Conservation (phyloP, 176 grass and related monocot genomes). For the Triticum monococcum region DNA sequence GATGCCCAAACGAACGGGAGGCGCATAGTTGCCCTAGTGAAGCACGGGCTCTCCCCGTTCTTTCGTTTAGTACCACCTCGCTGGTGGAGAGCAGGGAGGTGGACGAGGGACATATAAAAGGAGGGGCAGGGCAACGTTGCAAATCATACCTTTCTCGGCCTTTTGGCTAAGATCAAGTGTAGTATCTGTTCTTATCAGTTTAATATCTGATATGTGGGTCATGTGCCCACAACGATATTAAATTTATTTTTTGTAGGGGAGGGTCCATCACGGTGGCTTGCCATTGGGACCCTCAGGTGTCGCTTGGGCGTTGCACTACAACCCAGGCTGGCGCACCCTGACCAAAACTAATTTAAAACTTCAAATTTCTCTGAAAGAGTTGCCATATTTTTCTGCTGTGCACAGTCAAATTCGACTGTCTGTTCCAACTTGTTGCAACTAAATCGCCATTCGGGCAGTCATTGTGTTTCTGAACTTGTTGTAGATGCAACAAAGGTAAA, state of each 20-base stretch:
- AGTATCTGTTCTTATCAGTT: conserved; percentile 95
- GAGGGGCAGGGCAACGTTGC: fast-evolving
- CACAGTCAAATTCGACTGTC: too few relatives aligned
- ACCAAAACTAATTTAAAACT: too few relatives aligned
- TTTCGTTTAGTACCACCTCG: conserved; percentile 10
- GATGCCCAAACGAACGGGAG: too few relatives aligned
- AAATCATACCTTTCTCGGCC: conserved; percentile 69
- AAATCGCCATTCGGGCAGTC: too few relatives aligned
- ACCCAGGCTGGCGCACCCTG: not conserved
- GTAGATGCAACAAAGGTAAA: too few relatives aligned
- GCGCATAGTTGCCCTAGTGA: too few relatives aligned
- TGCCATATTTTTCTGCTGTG: too few relatives aligned
- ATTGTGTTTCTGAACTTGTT: too few relatives aligned
- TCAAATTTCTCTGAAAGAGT: too few relatives aligned
- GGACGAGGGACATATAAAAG: not conserved
- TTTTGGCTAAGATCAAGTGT: conserved; percentile 91
- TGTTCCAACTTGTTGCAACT: too few relatives aligned
- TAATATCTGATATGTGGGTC: conserved; percentile 68
- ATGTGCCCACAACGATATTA: conserved; percentile 35
- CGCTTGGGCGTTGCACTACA: not conserved
- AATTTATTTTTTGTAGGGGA: conserved; percentile 59
- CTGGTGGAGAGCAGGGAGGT: fast-evolving
- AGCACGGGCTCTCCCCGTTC: too few relatives aligned
- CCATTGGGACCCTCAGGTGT: not conserved
- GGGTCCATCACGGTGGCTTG: not conserved